phyloP scores from a whole-genome alignment of 2,329 filamentous ascomycete genomes.

The Fusarium nurragi region DNA sequence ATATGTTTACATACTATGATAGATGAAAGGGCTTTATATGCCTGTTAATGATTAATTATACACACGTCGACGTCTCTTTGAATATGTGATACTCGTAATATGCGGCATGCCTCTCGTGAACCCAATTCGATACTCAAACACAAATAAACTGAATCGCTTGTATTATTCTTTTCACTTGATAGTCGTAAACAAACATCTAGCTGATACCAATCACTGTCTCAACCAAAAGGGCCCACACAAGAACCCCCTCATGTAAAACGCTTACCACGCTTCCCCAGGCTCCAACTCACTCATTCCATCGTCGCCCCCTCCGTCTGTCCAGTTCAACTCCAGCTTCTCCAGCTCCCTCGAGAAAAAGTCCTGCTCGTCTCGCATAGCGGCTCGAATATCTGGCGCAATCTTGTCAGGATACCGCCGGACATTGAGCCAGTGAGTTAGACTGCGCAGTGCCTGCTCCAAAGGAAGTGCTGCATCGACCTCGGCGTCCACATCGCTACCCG shows the following conservation, averaged over 20 bases:
- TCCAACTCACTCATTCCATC: constrained; percentile 50
- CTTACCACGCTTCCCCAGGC: constrained; percentile 45
- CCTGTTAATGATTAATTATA: constrained; percentile 37
- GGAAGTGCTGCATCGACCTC: constrained; percentile 94
- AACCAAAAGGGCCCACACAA: constrained; percentile 2
- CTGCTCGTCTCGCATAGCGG: constrained; percentile 74
- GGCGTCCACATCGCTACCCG: constrained; percentile 88
- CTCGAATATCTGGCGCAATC: constrained; percentile 69
- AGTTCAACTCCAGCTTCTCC: constrained; percentile 72
- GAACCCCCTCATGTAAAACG: constrained; percentile 6
- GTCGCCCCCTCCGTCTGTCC: constrained; percentile 54
- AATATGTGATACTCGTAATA: neutral
- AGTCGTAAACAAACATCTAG: neutral
- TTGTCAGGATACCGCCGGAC: constrained; percentile 81
- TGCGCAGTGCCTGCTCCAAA: constrained; percentile 87
- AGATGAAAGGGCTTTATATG: constrained; percentile 4
- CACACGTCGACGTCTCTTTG: neutral
- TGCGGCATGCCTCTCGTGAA: too few relatives aligned
- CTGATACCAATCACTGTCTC: neutral
- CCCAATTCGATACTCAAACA: too few relatives aligned
- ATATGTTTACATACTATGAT: constrained; percentile 13
- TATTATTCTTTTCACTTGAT: neutral
- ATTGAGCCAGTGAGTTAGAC: constrained; percentile 95
- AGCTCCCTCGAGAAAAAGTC: constrained; percentile 84
- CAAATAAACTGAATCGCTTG: neutral